Evolutionary conservation across 805 yeast species (phyloP), one percentile per base, ranked within the genome.

Genomic region (Priceomyces haplophilus): DNA sequence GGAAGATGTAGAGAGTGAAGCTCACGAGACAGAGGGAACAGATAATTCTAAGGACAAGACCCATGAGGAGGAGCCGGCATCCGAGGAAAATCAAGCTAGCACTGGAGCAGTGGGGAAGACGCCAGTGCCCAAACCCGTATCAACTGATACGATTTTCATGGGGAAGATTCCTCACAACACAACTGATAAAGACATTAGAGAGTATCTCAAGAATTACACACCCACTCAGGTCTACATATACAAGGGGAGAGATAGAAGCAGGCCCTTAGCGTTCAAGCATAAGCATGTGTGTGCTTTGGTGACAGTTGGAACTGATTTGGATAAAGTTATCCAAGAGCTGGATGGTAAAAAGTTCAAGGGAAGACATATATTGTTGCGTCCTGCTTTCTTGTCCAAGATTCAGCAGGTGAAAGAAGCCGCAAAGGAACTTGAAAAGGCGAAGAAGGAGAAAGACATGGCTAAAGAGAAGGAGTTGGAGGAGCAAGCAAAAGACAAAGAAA

Each of bases 271-370:
- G 41, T 59, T 68, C 46, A 61, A 59, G 23, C 67, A 64, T 37
- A 64, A 64, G 34, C 51, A 61, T 40, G 71, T 72, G 11, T 72
- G 76, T 40, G 88, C 86, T 40, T 72, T 74, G 63, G 75, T 71
- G 39, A 76, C 71, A 37, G 61, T 76, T 44, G 65, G 62, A 2
- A 66, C 58, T 15, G 72, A 72, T 2, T 53, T 77, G 29, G 61
- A 61, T 3, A 61, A 61, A n/a, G 78, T 83, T 2, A 61, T 76
- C 35, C 64, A 55, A 15, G 56, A 58, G 15, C 59, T 76, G 45
- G 50, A 65, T 32, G 63, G 58, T 24, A 60, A 61, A 45, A 69
- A 65, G 43, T 52, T 75, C 36, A 50, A 62, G 31, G 70, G 72
- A 30, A 66, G 63, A 46, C 54, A 45, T 41, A 58, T 73, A 15